Conservation (phyloP, 345 rosid genomes). For the Theobroma cacao region DNA sequence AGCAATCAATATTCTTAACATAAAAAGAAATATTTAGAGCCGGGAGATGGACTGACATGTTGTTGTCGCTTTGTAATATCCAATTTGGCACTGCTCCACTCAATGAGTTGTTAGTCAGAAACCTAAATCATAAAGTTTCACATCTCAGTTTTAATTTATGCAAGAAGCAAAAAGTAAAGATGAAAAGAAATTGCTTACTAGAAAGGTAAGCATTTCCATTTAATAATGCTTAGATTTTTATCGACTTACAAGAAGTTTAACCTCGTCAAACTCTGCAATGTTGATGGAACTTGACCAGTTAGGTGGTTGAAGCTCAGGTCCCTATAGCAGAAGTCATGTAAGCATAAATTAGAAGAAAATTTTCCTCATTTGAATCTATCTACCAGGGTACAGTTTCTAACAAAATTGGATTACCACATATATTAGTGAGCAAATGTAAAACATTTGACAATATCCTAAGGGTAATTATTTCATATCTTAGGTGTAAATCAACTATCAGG, state of each 20-base stretch:
- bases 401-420: background rate
- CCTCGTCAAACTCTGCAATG: conserved; percentile 7
- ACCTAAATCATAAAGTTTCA: conserved; percentile 38
- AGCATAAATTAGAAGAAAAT: background rate
- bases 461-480: background rate
- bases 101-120: conserved; percentile 68
- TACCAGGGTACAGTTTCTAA: background rate
- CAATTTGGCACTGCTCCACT: conserved; percentile 62
- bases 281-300: conserved; percentile 47
- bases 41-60: conserved; percentile 41
- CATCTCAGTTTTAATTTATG: background rate
- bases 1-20: background rate
- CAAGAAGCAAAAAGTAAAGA: background rate
- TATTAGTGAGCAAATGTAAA: background rate
- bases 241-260: conserved; percentile 46
- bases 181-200: background rate
- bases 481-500: background rate
- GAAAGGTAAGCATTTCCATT: background rate
- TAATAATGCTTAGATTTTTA: background rate
- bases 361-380: background rate
- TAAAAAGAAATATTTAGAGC: background rate
- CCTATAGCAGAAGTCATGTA: conserved; percentile 31
- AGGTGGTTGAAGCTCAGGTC: conserved; percentile 80
- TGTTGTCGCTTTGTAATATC: conserved; percentile 23
- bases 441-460: background rate